Conservation (phyloP, 495 filamentous ascomycete species). For the Talaromyces thailandensis region DNA sequence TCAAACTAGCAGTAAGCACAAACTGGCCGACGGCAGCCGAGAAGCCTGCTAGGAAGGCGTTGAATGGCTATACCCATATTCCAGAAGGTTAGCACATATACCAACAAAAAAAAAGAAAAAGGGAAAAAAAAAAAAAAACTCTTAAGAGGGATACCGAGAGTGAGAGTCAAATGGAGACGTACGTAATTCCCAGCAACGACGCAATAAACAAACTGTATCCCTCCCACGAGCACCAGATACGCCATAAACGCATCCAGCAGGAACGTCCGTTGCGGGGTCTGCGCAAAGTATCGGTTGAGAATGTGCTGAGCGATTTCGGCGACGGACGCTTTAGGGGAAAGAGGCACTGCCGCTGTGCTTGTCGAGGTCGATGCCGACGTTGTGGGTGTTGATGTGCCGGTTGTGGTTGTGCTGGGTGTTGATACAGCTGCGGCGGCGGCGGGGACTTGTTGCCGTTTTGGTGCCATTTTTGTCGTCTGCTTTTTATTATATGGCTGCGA, state of each 20-base stretch:
- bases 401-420: constrained; percentile 16
- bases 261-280: constrained; percentile 84
- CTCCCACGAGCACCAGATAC: constrained; percentile 79
- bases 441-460: constrained; percentile 35
- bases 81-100: not conserved
- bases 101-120: no score
- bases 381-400: constrained; percentile 28
- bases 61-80: constrained; percentile 71
- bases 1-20: constrained; percentile 79
- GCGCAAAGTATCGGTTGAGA: constrained; percentile 64
- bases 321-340: constrained; percentile 35
- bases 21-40: constrained; percentile 94
- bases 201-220: constrained; percentile 89
- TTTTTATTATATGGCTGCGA: not conserved
- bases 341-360: constrained; percentile 30
- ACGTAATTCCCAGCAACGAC: constrained; percentile 92
- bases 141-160: no score
- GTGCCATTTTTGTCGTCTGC: constrained; percentile 29
- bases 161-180: not conserved
- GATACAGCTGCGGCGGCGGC: constrained; percentile 24
- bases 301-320: constrained; percentile 46
- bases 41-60: constrained; percentile 95
- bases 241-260: constrained; percentile 87
- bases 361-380: not conserved
- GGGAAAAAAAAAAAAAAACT: no score